Conservation (phyloP, 2,329 filamentous ascomycete genomes). For the Cephalotrichum gorgonifer region DNA sequence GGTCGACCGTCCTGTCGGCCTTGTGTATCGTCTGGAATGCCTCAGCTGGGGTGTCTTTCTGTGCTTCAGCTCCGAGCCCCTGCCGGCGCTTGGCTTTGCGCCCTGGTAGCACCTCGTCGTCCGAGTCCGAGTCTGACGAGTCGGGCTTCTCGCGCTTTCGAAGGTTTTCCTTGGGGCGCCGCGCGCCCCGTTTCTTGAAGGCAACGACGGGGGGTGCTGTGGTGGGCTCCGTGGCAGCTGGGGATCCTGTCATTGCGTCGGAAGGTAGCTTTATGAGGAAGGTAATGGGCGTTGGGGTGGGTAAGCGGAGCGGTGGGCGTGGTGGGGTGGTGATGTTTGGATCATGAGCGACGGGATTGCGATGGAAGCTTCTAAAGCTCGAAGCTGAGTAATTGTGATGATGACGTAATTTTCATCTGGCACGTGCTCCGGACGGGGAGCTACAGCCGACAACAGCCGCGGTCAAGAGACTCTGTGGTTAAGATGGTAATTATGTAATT, state of each 20-base stretch:
- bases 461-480: too few relatives aligned
- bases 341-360: too few relatives aligned
- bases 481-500: too few relatives aligned
- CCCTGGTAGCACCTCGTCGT: background rate
- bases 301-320: too few relatives aligned
- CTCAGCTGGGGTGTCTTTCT: slow-evolving; percentile 20
- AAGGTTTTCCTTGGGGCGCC: background rate
- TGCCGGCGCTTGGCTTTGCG: background rate
- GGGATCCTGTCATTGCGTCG: background rate
- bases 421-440: too few relatives aligned
- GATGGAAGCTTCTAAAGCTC: too few relatives aligned
- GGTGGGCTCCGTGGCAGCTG: background rate
- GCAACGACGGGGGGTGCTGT: background rate
- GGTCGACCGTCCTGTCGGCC: slow-evolving; percentile 50
- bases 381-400: too few relatives aligned
- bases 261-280: too few relatives aligned
- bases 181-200: slow-evolving; percentile 1
- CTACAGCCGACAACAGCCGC: too few relatives aligned
- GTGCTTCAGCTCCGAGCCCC: background rate
- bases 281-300: too few relatives aligned
- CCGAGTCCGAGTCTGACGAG: background rate
- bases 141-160: background rate
- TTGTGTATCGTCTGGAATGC: slow-evolving; percentile 44
- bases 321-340: too few relatives aligned
- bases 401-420: too few relatives aligned